Conservation (phyloP, 2,329 filamentous ascomycete genomes). For the Curvularia hawaiiensis region DNA sequence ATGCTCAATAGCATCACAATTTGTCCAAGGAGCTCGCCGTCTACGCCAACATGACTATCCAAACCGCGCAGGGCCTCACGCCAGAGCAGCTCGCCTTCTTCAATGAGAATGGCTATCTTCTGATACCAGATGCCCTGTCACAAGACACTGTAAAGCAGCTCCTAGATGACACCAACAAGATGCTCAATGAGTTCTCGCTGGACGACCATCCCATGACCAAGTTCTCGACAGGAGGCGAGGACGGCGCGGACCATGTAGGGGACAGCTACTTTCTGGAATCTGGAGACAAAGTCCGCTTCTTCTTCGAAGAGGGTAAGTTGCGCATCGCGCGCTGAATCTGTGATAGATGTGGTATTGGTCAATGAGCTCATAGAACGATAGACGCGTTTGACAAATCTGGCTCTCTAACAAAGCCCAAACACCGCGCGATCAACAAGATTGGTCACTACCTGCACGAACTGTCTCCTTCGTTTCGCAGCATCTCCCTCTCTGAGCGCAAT, state of each 20-base stretch:
- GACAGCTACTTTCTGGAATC: slow-evolving; percentile 93
- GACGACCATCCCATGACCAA: slow-evolving; percentile 87
- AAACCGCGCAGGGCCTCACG: slow-evolving; percentile 63
- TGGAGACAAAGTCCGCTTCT: slow-evolving; percentile 92
- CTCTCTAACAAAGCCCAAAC: slow-evolving; percentile 75
- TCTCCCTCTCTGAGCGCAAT: slow-evolving; percentile 61
- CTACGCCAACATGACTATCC: slow-evolving; percentile 22
- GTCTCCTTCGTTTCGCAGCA: slow-evolving; percentile 54
- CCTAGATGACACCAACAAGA: slow-evolving; percentile 72
- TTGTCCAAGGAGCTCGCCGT: not conserved
- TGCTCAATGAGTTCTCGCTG: slow-evolving; percentile 80
- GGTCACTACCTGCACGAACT: slow-evolving; percentile 57
- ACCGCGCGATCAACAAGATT: slow-evolving; percentile 78
- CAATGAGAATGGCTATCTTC: slow-evolving; percentile 83
- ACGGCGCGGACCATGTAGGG: slow-evolving; percentile 75
- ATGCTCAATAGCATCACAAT: not conserved
- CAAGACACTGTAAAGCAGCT: slow-evolving; percentile 69
- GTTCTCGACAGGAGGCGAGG: slow-evolving; percentile 83
- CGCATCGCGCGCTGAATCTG: not conserved
- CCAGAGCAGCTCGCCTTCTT: slow-evolving; percentile 74
- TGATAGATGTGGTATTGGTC: not conserved
- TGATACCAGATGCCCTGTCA: slow-evolving; percentile 78
- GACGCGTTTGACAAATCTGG: slow-evolving; percentile 77
- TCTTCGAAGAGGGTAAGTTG: slow-evolving; percentile 78
- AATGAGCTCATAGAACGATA: slow-evolving; percentile 23